Conservation (phyloP, 192 early-diverging fungal genomes). For the Coemansia sp. region DNA sequence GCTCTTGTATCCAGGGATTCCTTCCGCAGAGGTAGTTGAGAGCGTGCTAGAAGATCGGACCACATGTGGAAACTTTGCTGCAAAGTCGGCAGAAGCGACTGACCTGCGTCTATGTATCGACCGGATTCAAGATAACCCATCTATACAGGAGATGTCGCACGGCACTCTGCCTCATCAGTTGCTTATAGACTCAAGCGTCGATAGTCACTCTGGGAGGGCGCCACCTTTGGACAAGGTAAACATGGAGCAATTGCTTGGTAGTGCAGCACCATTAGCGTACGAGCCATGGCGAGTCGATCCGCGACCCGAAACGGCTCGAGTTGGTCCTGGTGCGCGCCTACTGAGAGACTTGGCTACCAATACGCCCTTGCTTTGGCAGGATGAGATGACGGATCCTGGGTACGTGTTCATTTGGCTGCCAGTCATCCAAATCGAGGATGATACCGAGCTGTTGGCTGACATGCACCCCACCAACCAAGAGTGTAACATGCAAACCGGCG, state of each 20-base stretch:
- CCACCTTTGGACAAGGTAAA: background rate
- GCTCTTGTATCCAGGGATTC: background rate
- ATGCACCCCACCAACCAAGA: background rate
- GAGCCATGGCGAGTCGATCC: constrained; percentile 13
- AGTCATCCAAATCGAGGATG: background rate
- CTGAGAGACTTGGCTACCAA: background rate
- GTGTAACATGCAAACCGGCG: background rate
- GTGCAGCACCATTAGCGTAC: background rate
- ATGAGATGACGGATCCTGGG: constrained; percentile 2
- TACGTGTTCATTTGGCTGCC: constrained; percentile 14
- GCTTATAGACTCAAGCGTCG: background rate
- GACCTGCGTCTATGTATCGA: background rate
- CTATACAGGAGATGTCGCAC: constrained; percentile 9
- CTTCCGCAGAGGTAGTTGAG: background rate
- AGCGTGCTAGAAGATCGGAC: background rate
- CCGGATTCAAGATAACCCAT: background rate
- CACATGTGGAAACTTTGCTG: background rate
- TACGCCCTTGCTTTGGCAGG: constrained; percentile 3
- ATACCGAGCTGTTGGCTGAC: background rate
- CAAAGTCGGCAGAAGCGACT: background rate
- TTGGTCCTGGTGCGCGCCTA: constrained; percentile 6
- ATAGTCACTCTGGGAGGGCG: background rate
- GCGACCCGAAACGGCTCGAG: background rate
- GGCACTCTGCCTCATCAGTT: background rate
- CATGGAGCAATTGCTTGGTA: background rate